A percentile compares a stretch with the other conserved stretches of the same genome.
Conservation (phyloP, 2,329 filamentous ascomycete species). For the Trichophyton rubrum region DNA sequence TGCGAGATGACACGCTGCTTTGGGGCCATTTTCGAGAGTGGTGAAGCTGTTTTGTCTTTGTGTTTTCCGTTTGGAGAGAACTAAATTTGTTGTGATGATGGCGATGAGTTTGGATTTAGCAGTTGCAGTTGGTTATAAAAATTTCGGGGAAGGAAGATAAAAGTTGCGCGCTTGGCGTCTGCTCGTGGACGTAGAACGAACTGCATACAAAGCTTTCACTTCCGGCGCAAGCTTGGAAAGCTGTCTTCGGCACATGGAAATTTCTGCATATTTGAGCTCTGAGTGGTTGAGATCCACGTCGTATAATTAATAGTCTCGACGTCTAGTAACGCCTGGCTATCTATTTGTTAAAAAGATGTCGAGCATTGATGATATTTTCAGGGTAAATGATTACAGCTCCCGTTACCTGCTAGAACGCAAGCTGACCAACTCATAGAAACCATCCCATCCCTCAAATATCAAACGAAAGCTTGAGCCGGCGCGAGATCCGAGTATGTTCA, state of each 20-base stretch:
- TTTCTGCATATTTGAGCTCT: background rate
- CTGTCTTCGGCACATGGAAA: background rate
- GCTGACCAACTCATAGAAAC: conserved; percentile 31
- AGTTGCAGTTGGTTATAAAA: background rate
- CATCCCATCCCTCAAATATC: conserved; percentile 31
- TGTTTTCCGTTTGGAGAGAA: background rate
- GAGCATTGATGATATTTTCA: conserved; percentile 52
- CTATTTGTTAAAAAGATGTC: conserved; percentile 34
- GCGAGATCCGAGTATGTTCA: conserved; percentile 37
- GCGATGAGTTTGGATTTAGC: background rate
- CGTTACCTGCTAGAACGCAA: background rate
- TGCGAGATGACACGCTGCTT: conserved; percentile 47
- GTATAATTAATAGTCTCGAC: background rate
- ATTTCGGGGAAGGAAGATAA: conserved; percentile 20
- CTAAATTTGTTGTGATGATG: background rate
- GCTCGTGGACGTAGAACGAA: conserved; percentile 15
- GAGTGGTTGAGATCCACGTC: background rate
- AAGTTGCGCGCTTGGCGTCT: conserved; percentile 23
- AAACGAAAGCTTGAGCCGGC: conserved; percentile 50
- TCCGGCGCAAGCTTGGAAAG: background rate
- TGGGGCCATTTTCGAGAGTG: conserved; percentile 45
- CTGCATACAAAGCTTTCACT: conserved; percentile 6
- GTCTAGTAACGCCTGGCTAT: background rate
- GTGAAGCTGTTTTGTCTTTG: background rate
- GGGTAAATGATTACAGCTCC: conserved; percentile 21